These are phyloP conservation scores for Paecilomyces formosus DNA, from an alignment of 2,329 filamentous ascomycete species.

Conservation along the genomic window DNA sequence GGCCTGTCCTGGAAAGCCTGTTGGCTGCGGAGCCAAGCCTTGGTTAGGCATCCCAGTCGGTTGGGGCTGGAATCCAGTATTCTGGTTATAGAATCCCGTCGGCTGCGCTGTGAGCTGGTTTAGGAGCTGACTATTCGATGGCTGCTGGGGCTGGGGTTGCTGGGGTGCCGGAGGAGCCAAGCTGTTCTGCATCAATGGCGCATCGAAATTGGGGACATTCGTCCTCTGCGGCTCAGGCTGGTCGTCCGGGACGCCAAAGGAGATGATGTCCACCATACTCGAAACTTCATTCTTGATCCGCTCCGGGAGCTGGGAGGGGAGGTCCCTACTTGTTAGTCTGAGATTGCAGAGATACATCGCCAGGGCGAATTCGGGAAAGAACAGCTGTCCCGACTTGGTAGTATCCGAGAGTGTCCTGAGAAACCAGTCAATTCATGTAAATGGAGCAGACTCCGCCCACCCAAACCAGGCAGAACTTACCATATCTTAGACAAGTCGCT, in stretches of 20 bases:
- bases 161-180: constrained; percentile 46
- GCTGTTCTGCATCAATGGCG: constrained; percentile 43
- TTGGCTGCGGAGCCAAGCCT: constrained; percentile 30
- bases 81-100: constrained; percentile 49
- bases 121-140: constrained; percentile 59
- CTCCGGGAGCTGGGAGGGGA: constrained; percentile 71
- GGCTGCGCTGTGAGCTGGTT: constrained; percentile 49
- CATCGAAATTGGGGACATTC: constrained; percentile 66
- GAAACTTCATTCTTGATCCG: constrained; percentile 93
- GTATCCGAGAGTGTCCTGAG: constrained; percentile 83
- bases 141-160: constrained; percentile 63
- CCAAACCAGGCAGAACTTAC: constrained; percentile 40
- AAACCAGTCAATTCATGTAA: constrained; percentile 2
- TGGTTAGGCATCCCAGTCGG: constrained; percentile 40
- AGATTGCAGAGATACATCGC: constrained; percentile 98
- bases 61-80: constrained; percentile 60
- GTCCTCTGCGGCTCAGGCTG: constrained; percentile 46
- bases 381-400: constrained; percentile 88
- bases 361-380: constrained; percentile 95
- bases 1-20: constrained; percentile 38
- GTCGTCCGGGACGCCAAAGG: constrained; percentile 81
- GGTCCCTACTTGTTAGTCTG: constrained; percentile 74
- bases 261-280: constrained; percentile 99
- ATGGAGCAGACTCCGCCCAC: constrained; percentile 1
- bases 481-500: constrained; percentile 88